Conservation (phyloP, 1,284 basidiomycete species). For the Pseudozyma hubeiensis region DNA sequence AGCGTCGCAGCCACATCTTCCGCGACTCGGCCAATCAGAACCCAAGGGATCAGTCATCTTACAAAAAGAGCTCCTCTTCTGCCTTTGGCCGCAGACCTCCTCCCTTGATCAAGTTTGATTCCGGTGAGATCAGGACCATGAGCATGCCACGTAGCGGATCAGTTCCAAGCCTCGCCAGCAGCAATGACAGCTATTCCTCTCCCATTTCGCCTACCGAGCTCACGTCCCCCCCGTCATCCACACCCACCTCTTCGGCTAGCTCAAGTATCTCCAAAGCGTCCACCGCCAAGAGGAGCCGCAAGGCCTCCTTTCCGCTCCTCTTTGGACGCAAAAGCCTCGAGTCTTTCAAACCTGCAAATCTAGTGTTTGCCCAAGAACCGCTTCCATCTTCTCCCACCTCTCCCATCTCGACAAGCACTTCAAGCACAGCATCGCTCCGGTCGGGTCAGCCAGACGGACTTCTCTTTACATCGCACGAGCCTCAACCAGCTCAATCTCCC, state of each 20-base stretch:
- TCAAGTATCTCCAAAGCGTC: conserved; percentile 28
- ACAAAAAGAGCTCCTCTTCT: conserved; percentile 14
- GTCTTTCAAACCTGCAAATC: conserved; percentile 2
- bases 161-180: conserved; percentile 4
- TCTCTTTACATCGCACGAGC: conserved; percentile 9
- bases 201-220: conserved; percentile 1
- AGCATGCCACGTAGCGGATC: conserved; percentile 23
- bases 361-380: conserved; percentile 3
- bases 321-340: conserved; percentile 42
- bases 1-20: conserved; percentile 44
- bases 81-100: conserved; percentile 17
- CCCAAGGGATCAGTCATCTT: not conserved
- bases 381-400: conserved; percentile 13
- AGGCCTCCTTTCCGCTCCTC: conserved; percentile 37
- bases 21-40: conserved; percentile 1
- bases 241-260: conserved; percentile 23
- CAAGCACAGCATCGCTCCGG: not conserved
- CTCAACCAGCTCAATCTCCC: not conserved
- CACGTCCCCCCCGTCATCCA: not conserved
- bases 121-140: conserved; percentile 16
- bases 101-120: conserved; percentile 28
- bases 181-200: not conserved
- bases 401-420: conserved; percentile 5
- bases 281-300: conserved; percentile 15
- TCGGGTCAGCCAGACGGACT: conserved; percentile 14